These are phyloP conservation scores for Camelina neglecta DNA, from an alignment of 345 rosid genomes.

Conservation along the genomic window DNA sequence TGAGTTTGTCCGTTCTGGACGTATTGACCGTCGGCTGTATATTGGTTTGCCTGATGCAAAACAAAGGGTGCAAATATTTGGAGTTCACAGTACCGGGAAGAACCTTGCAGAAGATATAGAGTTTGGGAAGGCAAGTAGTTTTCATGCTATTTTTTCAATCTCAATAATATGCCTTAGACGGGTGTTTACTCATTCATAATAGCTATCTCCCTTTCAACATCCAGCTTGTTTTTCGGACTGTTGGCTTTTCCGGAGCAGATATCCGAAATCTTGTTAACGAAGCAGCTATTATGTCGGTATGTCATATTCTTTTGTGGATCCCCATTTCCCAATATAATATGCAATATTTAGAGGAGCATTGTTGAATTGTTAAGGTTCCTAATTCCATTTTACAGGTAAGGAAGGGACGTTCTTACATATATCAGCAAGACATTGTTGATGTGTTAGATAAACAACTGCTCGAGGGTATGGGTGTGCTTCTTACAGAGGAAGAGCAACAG, in stretches of 20 bases:
- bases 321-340: conserved; percentile 21
- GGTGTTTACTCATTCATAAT: conserved; percentile 23
- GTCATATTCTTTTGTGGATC: conserved; percentile 41
- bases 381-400: conserved; percentile 64
- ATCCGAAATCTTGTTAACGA: conserved; percentile 95
- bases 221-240: conserved; percentile 94
- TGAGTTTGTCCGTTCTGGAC: conserved; percentile 91
- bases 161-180: not conserved
- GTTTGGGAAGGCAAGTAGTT: conserved; percentile 66
- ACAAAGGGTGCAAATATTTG: conserved; percentile 89
- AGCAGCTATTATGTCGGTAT: conserved; percentile 97
- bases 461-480: conserved; percentile 98
- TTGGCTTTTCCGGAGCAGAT: conserved; percentile 98
- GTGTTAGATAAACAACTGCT: conserved; percentile 95
- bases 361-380: conserved; percentile 23
- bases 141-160: conserved; percentile 8
- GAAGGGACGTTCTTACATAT: conserved; percentile 77
- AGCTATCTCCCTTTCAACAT: conserved; percentile 17
- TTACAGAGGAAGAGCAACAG: conserved; percentile 95
- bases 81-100: conserved; percentile 87
- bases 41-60: conserved; percentile 94
- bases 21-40: conserved; percentile 92
- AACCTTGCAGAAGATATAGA: conserved; percentile 85
- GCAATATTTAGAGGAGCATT: conserved; percentile 21
- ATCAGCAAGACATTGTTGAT: conserved; percentile 87